Conservation (phyloP, 1,284 basidiomycete species). For the Pseudozyma flocculosa region DNA sequence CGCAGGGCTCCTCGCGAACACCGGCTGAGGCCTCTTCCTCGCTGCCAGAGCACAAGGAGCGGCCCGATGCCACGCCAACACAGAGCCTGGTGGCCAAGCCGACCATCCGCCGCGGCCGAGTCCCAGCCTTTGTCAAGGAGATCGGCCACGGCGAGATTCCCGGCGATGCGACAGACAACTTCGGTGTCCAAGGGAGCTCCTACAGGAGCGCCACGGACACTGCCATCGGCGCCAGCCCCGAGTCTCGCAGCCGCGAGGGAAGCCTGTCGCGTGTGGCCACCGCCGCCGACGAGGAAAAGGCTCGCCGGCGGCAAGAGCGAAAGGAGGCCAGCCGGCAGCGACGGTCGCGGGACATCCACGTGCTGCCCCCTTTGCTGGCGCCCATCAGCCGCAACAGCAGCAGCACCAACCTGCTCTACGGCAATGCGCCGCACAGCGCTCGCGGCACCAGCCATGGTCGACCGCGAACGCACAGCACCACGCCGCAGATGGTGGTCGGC, state of each 20-base stretch:
- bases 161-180: constrained; percentile 24
- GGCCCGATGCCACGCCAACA: constrained; percentile 31
- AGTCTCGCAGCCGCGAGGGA: neutral
- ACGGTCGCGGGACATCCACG: constrained; percentile 40
- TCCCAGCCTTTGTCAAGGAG: constrained; percentile 46
- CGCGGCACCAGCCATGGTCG: constrained; percentile 18
- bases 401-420: constrained; percentile 33
- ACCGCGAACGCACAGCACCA: constrained; percentile 21
- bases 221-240: neutral
- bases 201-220: neutral
- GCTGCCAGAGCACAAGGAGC: constrained; percentile 3
- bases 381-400: constrained; percentile 34
- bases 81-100: constrained; percentile 42
- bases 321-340: constrained; percentile 26
- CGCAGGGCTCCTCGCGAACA: constrained; percentile 3
- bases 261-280: neutral
- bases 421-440: constrained; percentile 19
- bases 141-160: constrained; percentile 46
- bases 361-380: constrained; percentile 45
- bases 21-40: constrained; percentile 6
- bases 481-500: constrained; percentile 32
- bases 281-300: neutral
- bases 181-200: neutral
- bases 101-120: constrained; percentile 38
- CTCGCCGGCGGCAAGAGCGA: constrained; percentile 1